Evolutionary conservation across 2,329 filamentous ascomycete species (phyloP).

Genomic region (Triangularia setosa): DNA sequence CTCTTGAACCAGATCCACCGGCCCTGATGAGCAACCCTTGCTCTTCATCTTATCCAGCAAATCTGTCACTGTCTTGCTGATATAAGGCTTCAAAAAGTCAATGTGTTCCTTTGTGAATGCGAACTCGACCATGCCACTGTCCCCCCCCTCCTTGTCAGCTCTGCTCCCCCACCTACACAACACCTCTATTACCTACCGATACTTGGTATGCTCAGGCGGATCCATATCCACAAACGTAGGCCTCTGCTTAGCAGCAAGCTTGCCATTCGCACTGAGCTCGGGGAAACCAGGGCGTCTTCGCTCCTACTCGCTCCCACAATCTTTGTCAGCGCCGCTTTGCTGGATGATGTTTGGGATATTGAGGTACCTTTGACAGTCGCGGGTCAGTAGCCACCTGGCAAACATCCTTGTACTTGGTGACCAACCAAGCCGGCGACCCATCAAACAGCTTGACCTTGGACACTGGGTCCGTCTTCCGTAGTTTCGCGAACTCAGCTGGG

Average conservation of each 20-base stretch:
- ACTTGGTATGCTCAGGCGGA: conserved; percentile 43
- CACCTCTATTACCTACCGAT: conserved; percentile 26
- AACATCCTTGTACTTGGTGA: conserved; percentile 46
- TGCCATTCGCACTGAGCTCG: conserved; percentile 44
- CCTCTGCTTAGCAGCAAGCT: conserved; percentile 43
- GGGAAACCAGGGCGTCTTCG: conserved; percentile 43
- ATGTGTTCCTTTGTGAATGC: conserved; percentile 40
- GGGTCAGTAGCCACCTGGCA: conserved; percentile 41
- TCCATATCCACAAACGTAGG: conserved; percentile 52
- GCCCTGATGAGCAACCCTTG: conserved; percentile 34
- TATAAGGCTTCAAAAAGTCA: conserved; percentile 40
- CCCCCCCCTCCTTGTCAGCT: conserved; percentile 16
- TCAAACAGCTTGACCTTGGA: conserved; percentile 45
- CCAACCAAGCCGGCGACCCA: conserved; percentile 44
- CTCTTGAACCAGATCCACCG: conserved; percentile 44
- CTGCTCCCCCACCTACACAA: conserved; percentile 26
- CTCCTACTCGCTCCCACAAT: conserved; percentile 29
- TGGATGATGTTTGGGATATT: no score
- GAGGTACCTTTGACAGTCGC: conserved; percentile 45
- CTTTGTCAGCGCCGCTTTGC: neutral
- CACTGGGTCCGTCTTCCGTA: conserved; percentile 41
- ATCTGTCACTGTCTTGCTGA: conserved; percentile 43
- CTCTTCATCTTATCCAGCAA: conserved; percentile 38
- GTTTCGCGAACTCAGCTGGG: conserved; percentile 40
- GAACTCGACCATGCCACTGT: conserved; percentile 42